These are phyloP conservation scores for Iberis pinnata DNA, from an alignment of 345 rosid genomes.

Conservation along the genomic window DNA sequence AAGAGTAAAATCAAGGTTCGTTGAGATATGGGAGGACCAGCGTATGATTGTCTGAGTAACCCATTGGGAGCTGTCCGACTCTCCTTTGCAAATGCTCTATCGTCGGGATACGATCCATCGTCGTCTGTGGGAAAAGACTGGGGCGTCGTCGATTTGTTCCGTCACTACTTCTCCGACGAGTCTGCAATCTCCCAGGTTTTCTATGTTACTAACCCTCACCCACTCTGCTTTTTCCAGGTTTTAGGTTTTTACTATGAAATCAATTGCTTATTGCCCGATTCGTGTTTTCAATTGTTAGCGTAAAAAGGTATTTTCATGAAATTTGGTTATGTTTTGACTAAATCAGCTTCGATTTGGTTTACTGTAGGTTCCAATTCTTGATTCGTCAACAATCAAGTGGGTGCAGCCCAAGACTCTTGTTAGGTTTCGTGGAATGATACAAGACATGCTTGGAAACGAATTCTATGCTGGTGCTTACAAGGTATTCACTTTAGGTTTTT, in stretches of 20 bases:
- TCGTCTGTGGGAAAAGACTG: constrained; percentile 19
- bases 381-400: constrained; percentile 40
- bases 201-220: too few species aligned
- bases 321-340: neutral
- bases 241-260: neutral
- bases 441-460: constrained; percentile 96
- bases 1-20: neutral
- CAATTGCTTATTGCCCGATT: neutral
- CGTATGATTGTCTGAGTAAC: constrained; percentile 70
- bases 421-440: constrained; percentile 87
- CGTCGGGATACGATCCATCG: constrained; percentile 53
- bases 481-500: constrained; percentile 31
- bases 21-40: constrained; percentile 65
- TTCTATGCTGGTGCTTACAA: constrained; percentile 84
- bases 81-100: constrained; percentile 63
- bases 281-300: neutral
- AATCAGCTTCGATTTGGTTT: neutral
- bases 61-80: constrained; percentile 86
- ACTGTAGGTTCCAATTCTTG: constrained; percentile 62
- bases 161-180: constrained; percentile 58
- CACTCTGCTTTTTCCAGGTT: too few species aligned
- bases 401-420: constrained; percentile 66
- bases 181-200: constrained; percentile 55
- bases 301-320: neutral
- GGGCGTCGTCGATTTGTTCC: constrained; percentile 55